Conservation (phyloP, 805 yeast species). For the Candida insectorum region DNA sequence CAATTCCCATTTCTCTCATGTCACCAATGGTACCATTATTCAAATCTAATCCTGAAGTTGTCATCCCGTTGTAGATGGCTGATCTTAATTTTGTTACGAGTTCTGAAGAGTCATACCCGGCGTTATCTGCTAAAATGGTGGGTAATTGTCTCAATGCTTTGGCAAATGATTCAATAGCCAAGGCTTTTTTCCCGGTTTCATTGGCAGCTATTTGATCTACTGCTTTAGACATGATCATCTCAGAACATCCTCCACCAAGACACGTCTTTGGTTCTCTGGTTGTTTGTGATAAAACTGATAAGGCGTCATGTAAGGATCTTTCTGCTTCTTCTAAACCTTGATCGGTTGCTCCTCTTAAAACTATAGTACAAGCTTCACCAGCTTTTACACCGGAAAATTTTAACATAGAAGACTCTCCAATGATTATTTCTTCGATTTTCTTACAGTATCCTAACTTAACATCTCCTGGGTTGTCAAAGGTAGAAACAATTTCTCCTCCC, state of each 20-base stretch:
- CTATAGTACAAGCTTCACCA: constrained; percentile 95
- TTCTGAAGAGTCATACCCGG: constrained; percentile 94
- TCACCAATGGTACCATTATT: constrained; percentile 83
- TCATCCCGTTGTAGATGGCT: constrained; percentile 85
- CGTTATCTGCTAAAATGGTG: constrained; percentile 92
- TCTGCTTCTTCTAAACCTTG: constrained; percentile 48
- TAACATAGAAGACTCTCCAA: constrained; percentile 89
- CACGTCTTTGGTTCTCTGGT: constrained; percentile 89
- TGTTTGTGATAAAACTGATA: constrained; percentile 92
- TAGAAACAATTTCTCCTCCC: constrained; percentile 97
- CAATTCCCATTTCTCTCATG: constrained; percentile 90
- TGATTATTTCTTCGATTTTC: constrained; percentile 81
- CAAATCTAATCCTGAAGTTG: constrained; percentile 88
- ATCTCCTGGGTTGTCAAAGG: constrained; percentile 87
- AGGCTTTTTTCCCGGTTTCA: constrained; percentile 86
- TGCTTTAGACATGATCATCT: constrained; percentile 91
- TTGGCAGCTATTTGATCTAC: constrained; percentile 91
- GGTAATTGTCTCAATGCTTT: constrained; percentile 93
- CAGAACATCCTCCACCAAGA: constrained; percentile 91
- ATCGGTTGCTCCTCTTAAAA: constrained; percentile 62
- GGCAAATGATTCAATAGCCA: constrained; percentile 94
- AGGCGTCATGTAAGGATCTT: constrained; percentile 80
- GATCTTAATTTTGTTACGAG: constrained; percentile 87
- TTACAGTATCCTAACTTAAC: constrained; percentile 89
- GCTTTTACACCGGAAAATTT: constrained; percentile 94